A percentile compares a stretch with the other conserved stretches of the same genome.
Conservation (phyloP, 192 early-diverging fungal genomes). For the Paraglomus occultum region DNA sequence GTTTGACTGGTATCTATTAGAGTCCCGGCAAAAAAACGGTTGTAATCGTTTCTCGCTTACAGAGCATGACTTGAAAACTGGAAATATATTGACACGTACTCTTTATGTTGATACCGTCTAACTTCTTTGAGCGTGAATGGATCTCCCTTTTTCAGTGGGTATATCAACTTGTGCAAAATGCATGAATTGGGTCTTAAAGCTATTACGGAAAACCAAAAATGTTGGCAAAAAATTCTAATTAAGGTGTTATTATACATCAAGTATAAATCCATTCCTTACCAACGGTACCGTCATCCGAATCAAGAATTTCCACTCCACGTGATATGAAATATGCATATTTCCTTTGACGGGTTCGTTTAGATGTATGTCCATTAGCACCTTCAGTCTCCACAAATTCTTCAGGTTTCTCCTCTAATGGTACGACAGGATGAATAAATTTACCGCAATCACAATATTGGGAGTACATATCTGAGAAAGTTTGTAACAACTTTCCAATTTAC, state of each 20-base stretch:
- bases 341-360: constrained; percentile 34
- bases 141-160: constrained; percentile 68
- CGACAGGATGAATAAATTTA: constrained; percentile 76
- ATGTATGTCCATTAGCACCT: constrained; percentile 32
- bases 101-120: constrained; percentile 72
- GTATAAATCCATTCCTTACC: constrained; percentile 45
- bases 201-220: constrained; percentile 27
- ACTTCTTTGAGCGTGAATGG: constrained; percentile 77
- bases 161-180: constrained; percentile 81
- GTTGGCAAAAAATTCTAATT: constrained; percentile 11
- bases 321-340: constrained; percentile 79
- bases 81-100: constrained; percentile 51
- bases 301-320: constrained; percentile 87
- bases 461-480: constrained; percentile 69
- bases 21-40: background rate
- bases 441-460: constrained; percentile 95
- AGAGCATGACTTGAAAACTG: background rate
- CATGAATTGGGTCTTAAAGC: constrained; percentile 86
- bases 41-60: background rate
- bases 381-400: constrained; percentile 28
- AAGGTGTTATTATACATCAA: constrained; percentile 1
- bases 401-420: constrained; percentile 26
- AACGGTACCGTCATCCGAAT: constrained; percentile 73
- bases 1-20: constrained; percentile 76
- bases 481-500: constrained; percentile 44